Conservation (phyloP, 345 rosid species). For the Lepidium didymum region DNA sequence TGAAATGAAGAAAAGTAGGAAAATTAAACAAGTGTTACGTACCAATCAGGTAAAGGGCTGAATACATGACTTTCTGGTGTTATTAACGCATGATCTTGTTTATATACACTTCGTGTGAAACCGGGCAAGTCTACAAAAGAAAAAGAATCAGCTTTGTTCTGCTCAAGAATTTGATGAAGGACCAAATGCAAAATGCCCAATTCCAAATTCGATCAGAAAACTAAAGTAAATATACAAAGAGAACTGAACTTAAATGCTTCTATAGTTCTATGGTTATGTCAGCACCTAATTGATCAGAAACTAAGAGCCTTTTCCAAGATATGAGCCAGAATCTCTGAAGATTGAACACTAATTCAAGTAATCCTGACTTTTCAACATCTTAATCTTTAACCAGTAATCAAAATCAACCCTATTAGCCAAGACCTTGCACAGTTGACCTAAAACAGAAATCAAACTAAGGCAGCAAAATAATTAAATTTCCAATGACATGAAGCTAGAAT, state of each 20-base stretch:
- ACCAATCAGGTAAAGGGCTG: constrained; percentile 89
- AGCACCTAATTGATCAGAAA: not conserved
- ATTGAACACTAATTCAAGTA: not conserved
- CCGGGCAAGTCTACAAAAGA: constrained; percentile 72
- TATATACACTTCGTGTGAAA: constrained; percentile 79
- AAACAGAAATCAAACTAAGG: not conserved
- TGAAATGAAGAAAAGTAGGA: not conserved
- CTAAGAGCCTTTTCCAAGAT: not conserved
- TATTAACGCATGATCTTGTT: constrained; percentile 70
- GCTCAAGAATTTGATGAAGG: not conserved
- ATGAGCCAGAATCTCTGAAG: not conserved
- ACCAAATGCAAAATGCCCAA: not conserved
- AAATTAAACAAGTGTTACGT: constrained; percentile 18
- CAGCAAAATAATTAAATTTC: not conserved
- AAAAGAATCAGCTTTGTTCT: not conserved
- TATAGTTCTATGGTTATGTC: not conserved
- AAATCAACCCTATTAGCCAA: not conserved
- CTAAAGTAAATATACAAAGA: not conserved
- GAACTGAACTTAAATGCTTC: not conserved
- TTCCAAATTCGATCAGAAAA: not conserved
- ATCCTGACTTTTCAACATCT: not conserved
- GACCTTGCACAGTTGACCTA: not conserved
- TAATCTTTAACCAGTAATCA: not conserved
- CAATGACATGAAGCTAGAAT: not conserved
- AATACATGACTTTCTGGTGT: constrained; percentile 93